Evolutionary conservation across 352 stramenopile species (phyloP).

Genomic region (Pythium aristosporum): DNA sequence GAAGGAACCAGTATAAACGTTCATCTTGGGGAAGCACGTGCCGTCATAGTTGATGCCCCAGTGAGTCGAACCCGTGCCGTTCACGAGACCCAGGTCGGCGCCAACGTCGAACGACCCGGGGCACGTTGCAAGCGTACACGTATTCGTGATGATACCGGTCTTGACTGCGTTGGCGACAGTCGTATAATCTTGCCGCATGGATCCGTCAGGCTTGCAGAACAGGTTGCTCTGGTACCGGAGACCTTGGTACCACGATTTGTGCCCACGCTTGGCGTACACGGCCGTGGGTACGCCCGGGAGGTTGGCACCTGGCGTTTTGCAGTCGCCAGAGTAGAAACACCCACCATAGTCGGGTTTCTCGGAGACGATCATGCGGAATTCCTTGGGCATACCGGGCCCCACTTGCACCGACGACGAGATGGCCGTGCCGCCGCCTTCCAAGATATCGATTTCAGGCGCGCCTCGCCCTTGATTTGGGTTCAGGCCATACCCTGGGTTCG

Average conservation of each 20-base stretch:
- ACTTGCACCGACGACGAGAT: conserved; percentile 90
- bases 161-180: conserved; percentile 31
- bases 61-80: conserved; percentile 26
- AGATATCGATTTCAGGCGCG: conserved; percentile 90
- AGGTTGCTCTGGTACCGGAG: conserved; percentile 52
- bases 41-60: conserved; percentile 67
- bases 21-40: conserved; percentile 54
- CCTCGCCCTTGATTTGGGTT: conserved; percentile 45
- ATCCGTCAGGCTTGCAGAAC: conserved; percentile 28
- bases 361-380: conserved; percentile 43
- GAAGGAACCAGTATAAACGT: conserved; percentile 53
- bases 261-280: not conserved
- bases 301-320: conserved; percentile 2
- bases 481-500: conserved; percentile 81
- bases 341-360: conserved; percentile 17
- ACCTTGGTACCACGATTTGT: conserved; percentile 32
- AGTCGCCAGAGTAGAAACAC: not conserved
- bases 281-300: not conserved
- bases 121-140: conserved; percentile 22
- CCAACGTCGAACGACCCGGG: conserved; percentile 43
- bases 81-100: conserved; percentile 35
- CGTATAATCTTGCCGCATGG: conserved; percentile 28
- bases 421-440: conserved; percentile 63
- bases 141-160: conserved; percentile 44
- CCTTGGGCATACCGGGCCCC: conserved; percentile 58